Evolutionary conservation across 2,329 filamentous ascomycete genomes (phyloP).

Genomic region (Alternaria metachromatica): DNA sequence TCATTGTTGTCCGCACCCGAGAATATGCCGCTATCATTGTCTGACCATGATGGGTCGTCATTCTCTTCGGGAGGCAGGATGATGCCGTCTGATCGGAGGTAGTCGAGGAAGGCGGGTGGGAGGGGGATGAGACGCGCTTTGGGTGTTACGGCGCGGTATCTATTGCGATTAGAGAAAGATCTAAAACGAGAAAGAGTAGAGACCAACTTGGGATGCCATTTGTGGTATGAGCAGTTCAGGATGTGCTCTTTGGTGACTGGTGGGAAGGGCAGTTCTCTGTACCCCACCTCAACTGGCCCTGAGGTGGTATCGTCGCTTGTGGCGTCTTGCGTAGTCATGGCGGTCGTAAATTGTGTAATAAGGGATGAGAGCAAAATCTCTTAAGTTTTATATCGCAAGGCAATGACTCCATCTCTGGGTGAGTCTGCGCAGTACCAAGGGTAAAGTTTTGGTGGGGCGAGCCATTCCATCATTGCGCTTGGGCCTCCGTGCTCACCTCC

Average conservation of each 20-base stretch:
- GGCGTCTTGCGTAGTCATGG: conserved; percentile 27
- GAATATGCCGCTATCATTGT: conserved; percentile 61
- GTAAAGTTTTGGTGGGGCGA: conserved; percentile 41
- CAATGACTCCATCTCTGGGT: conserved; percentile 33
- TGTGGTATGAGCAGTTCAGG: conserved; percentile 90
- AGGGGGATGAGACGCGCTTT: conserved; percentile 87
- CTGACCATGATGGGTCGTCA: conserved; percentile 51
- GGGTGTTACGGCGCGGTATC: conserved; percentile 80
- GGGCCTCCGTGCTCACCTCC: conserved; percentile 29
- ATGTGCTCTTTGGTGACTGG: conserved; percentile 87
- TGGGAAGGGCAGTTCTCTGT: conserved; percentile 70
- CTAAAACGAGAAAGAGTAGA: background rate
- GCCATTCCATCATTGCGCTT: conserved; percentile 15
- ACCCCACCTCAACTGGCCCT: conserved; percentile 14
- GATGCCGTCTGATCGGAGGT: conserved; percentile 92
- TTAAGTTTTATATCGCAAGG: background rate
- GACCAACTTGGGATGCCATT: conserved; percentile 78
- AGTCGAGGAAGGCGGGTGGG: conserved; percentile 76
- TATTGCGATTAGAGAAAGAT: conserved; percentile 38
- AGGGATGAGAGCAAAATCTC: background rate
- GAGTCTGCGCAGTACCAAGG: conserved; percentile 26
- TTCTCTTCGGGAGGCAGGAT: conserved; percentile 76
- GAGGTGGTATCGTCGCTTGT: background rate
- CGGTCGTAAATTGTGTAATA: conserved; percentile 9
- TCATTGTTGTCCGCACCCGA: conserved; percentile 55